Conservation (phyloP, 176 grass and related monocot species). For the Aegilops tauschii region DNA sequence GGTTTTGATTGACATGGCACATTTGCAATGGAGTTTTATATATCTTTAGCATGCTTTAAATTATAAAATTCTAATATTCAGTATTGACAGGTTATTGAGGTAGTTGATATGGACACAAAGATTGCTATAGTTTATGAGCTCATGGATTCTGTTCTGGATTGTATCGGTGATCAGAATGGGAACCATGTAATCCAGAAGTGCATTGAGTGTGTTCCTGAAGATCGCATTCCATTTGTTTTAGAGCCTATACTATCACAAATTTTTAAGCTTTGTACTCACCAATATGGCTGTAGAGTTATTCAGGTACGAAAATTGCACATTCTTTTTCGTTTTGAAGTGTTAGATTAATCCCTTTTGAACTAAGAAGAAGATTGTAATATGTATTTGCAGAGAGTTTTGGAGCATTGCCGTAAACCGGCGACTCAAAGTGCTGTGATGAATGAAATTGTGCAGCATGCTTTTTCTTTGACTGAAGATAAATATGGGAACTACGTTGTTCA, state of each 20-base stretch:
- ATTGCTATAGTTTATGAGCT: conserved; percentile 82
- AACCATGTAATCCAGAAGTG: conserved; percentile 99
- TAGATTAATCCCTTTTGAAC: neutral
- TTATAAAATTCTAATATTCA: conserved; percentile 10
- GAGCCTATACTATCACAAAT: conserved; percentile 68
- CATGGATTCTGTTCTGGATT: conserved; percentile 67
- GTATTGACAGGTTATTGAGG: conserved; percentile 71
- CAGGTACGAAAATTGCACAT: conserved; percentile 47
- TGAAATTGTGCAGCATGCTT: conserved; percentile 60
- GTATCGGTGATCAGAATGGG: conserved; percentile 92
- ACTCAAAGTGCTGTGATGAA: conserved; percentile 71
- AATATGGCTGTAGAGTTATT: conserved; percentile 98
- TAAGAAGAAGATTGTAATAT: neutral
- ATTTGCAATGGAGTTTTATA: neutral
- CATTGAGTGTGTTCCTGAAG: conserved; percentile 93
- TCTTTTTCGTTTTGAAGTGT: neutral
- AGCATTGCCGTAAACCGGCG: conserved; percentile 64
- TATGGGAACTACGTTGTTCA: conserved; percentile 91
- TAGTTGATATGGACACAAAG: conserved; percentile 83
- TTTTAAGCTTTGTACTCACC: conserved; percentile 67
- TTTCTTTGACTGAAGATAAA: conserved; percentile 69
- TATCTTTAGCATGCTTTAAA: neutral
- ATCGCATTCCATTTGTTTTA: conserved; percentile 76
- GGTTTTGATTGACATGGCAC: neutral
- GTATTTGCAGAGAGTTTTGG: conserved; percentile 61